These are phyloP conservation scores for Solanum chmielewskii DNA, from an alignment of 257 asterid genomes.

Conservation along the genomic window DNA sequence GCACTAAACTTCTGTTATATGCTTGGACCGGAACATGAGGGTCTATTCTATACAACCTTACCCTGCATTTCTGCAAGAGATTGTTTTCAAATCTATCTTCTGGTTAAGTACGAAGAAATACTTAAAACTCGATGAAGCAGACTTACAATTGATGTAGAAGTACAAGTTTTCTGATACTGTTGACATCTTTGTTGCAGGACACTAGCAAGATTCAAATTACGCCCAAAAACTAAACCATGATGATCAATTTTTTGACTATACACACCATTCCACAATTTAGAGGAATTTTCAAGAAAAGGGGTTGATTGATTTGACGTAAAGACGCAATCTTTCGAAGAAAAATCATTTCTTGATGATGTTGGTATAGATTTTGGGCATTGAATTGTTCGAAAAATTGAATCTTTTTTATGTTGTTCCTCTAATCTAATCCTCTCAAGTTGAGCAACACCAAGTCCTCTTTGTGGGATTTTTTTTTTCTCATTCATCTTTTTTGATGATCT, in stretches of 20 bases:
- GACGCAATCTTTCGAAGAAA: constrained; percentile 9
- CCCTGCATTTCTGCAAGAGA: no score
- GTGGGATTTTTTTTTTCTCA: constrained; percentile 67
- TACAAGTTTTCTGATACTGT: constrained; percentile 26
- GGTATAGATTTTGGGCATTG: background rate
- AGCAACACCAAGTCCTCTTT: constrained; percentile 91
- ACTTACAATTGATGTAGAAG: constrained; percentile 43
- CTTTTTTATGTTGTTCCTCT: constrained; percentile 59
- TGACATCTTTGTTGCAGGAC: constrained; percentile 36
- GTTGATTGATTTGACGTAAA: constrained; percentile 25
- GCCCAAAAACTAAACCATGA: constrained; percentile 20
- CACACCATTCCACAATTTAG: constrained; percentile 33
- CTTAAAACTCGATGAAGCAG: background rate
- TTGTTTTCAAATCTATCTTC: no score
- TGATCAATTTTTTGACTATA: constrained; percentile 21
- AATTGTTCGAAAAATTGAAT: constrained; percentile 23
- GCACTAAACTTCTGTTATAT: no score
- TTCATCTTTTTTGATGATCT: constrained; percentile 35
- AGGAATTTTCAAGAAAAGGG: constrained; percentile 17
- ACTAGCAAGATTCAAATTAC: constrained; percentile 7
- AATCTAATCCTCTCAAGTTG: constrained; percentile 77
- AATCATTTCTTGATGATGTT: constrained; percentile 21
- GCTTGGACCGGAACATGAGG: background rate
- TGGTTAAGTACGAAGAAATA: background rate
- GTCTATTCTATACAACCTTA: no score